These are phyloP conservation scores for Xylaria sp. DNA, from an alignment of 2,329 filamentous ascomycete genomes.

Conservation along the genomic window DNA sequence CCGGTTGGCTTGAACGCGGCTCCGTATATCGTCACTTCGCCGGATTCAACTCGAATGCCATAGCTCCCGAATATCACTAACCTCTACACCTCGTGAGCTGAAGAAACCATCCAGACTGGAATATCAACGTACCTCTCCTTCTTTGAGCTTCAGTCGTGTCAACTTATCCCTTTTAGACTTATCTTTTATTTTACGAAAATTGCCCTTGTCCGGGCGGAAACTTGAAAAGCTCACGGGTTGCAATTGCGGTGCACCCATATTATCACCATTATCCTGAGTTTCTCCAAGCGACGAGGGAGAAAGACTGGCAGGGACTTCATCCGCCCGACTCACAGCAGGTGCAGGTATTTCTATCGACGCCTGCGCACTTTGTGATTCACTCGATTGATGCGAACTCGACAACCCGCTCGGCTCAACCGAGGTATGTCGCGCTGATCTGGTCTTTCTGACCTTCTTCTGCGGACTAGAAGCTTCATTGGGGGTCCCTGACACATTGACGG, in stretches of 20 bases:
- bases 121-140: conserved; percentile 28
- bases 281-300: conserved; percentile 11
- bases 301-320: conserved; percentile 1
- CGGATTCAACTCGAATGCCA: conserved; percentile 55
- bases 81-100: conserved; percentile 38
- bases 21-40: conserved; percentile 60
- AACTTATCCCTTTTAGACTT: conserved; percentile 19
- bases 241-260: background rate
- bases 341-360: background rate
- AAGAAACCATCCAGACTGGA: conserved; percentile 11
- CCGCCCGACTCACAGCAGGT: background rate
- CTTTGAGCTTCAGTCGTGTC: conserved; percentile 23
- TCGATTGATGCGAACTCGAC: background rate
- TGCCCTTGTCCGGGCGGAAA: conserved; percentile 28
- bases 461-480: background rate
- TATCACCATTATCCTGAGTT: conserved; percentile 4
- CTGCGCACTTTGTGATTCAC: background rate
- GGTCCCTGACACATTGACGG: conserved; percentile 1
- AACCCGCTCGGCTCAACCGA: background rate
- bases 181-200: conserved; percentile 24
- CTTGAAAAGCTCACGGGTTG: conserved; percentile 25
- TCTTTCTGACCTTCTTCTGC: conserved; percentile 20
- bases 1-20: conserved; percentile 51
- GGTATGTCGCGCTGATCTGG: background rate
- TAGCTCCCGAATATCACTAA: conserved; percentile 64